Percentiles rank a stretch among this genome's conserved stretches.
phyloP scores from a whole-genome alignment of 306 rosid species.

The Corylus americana region DNA sequence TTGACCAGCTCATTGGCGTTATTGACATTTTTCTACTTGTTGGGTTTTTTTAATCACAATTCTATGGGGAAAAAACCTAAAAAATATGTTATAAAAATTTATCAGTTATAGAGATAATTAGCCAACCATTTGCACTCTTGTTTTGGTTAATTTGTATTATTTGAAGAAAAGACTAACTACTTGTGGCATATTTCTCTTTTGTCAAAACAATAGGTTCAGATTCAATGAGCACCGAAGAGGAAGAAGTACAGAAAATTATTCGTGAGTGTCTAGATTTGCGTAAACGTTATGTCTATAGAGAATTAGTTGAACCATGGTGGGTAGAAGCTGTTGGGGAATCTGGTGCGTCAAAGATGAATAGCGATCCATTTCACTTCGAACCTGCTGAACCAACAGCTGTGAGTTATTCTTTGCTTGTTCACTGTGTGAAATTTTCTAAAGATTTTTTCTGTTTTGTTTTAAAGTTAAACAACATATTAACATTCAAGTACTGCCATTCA shows the following conservation, averaged over 20 bases:
- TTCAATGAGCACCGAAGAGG: constrained; percentile 38
- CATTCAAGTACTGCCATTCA: constrained; percentile 16
- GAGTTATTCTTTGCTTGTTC: constrained; percentile 14
- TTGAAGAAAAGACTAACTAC: background rate
- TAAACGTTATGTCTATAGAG: constrained; percentile 34
- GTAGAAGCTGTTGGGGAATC: constrained; percentile 14
- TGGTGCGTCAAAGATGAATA: constrained; percentile 20
- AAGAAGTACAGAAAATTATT: constrained; percentile 39
- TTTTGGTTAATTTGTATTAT: constrained; percentile 10
- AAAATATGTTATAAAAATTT: background rate
- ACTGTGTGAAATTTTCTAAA: background rate
- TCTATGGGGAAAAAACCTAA: background rate
- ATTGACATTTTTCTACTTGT: constrained; percentile 17
- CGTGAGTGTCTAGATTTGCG: constrained; percentile 47
- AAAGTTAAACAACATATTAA: constrained; percentile 19
- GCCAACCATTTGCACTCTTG: constrained; percentile 14
- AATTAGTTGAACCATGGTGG: constrained; percentile 38
- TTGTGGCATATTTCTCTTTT: constrained; percentile 1
- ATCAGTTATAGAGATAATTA: background rate
- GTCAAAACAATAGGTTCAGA: constrained; percentile 18
- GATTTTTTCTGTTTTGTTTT: constrained; percentile 14
- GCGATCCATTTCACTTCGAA: constrained; percentile 43
- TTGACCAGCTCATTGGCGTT: background rate
- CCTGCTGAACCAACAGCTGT: constrained; percentile 41
- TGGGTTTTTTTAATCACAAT: background rate